A percentile compares a stretch with the other conserved stretches of the same genome.
Evolutionary conservation across 2,329 filamentous ascomycete species (phyloP).

Genomic region (Epichloe gansuensis): DNA sequence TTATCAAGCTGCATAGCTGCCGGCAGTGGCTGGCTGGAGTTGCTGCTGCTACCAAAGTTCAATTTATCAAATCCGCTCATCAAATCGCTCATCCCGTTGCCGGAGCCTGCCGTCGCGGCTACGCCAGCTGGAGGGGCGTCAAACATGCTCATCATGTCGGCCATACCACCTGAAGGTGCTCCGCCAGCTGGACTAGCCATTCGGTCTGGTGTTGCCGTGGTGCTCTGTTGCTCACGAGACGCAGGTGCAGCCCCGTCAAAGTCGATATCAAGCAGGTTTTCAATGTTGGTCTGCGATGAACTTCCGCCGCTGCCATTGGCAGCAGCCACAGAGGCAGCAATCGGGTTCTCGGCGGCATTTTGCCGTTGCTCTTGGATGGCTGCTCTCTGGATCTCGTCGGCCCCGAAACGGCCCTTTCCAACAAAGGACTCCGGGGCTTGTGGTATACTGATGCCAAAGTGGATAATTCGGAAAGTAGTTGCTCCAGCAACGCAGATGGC

Average conservation of each 20-base stretch:
- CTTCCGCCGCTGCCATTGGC: constrained; percentile 46
- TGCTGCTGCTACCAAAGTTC: constrained; percentile 50
- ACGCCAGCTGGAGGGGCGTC: constrained; percentile 43
- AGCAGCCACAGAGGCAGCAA: constrained; percentile 70
- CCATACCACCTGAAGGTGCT: constrained; percentile 36
- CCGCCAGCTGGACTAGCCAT: constrained; percentile 48
- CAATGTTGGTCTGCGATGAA: constrained; percentile 61
- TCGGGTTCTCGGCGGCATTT: constrained; percentile 85
- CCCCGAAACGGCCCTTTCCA: constrained; percentile 85
- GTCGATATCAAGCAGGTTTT: constrained; percentile 92
- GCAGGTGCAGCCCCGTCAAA: constrained; percentile 89
- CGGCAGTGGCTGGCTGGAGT: constrained; percentile 48
- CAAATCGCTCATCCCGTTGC: constrained; percentile 68
- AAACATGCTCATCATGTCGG: constrained; percentile 58
- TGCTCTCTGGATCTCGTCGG: constrained; percentile 85
- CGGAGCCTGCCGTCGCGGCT: constrained; percentile 25
- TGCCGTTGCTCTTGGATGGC: constrained; percentile 94
- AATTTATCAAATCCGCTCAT: constrained; percentile 81
- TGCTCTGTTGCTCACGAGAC: constrained; percentile 52
- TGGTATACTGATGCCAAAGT: constrained; percentile 96
- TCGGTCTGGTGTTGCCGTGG: constrained; percentile 53
- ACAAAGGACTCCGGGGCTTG: constrained; percentile 98
- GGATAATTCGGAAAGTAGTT: constrained; percentile 82
- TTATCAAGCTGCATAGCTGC: constrained; percentile 44
- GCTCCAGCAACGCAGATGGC: constrained; percentile 71